phyloP scores from a whole-genome alignment of 257 asterid species.

The Solanum piurae region DNA sequence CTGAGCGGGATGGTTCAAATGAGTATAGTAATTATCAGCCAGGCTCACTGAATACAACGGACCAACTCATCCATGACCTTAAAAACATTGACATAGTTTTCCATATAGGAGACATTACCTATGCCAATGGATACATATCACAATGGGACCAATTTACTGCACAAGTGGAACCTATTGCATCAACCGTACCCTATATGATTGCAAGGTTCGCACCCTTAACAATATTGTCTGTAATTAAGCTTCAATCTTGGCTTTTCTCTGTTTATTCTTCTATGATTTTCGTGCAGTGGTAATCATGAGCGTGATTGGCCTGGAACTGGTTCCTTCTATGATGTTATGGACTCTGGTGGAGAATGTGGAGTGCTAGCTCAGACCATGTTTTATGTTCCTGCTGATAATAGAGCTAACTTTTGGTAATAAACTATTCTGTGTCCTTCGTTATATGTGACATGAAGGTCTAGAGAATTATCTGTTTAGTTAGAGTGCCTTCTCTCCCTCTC shows the following conservation, averaged over 20 bases:
- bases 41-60: conserved; percentile 77
- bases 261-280: neutral
- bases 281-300: conserved; percentile 42
- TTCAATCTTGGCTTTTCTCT: neutral
- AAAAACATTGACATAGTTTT: conserved; percentile 36
- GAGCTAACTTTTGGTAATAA: conserved; percentile 45
- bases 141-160: conserved; percentile 96
- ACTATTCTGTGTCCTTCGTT: neutral
- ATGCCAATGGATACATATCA: conserved; percentile 42
- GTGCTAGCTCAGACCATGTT: conserved; percentile 43
- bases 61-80: conserved; percentile 62
- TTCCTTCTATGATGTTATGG: conserved; percentile 21
- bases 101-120: conserved; percentile 44
- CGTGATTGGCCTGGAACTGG: conserved; percentile 36
- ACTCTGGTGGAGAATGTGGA: conserved; percentile 51
- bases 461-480: neutral
- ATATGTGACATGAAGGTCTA: neutral
- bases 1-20: conserved; percentile 88
- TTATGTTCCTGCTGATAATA: conserved; percentile 34
- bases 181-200: conserved; percentile 72
- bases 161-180: conserved; percentile 75
- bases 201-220: conserved; percentile 45
- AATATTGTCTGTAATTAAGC: neutral
- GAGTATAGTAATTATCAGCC: conserved; percentile 80
- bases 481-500: neutral